Percentiles rank a stretch among this genome's conserved stretches.
Conservation (phyloP, 2,329 filamentous ascomycete genomes). For the Pochonia chlamydosporia region DNA sequence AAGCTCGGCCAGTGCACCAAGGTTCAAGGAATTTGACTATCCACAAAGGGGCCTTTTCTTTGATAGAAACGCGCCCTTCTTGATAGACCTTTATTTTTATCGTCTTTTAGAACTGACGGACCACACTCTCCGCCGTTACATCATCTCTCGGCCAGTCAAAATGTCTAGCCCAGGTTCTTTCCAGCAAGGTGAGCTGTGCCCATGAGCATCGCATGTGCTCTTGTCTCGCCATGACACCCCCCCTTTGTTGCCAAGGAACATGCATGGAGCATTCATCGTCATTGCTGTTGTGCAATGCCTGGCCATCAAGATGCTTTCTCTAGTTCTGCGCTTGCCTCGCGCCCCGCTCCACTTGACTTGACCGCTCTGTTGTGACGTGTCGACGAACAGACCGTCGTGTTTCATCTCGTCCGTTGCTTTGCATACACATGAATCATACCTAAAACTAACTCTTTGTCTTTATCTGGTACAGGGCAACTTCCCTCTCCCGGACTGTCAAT, state of each 20-base stretch:
- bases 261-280: not conserved
- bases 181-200: conserved; percentile 12
- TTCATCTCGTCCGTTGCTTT: conserved; percentile 12
- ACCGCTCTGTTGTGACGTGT: conserved; percentile 9
- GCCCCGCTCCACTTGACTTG: conserved; percentile 3
- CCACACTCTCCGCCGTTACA: not conserved
- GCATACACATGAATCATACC: conserved; percentile 1
- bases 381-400: conserved; percentile 15
- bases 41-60: not conserved
- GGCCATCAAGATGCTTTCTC: not conserved
- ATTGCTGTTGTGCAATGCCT: not conserved
- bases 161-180: conserved; percentile 12
- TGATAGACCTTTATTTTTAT: not conserved
- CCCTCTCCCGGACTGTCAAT: conserved; percentile 43
- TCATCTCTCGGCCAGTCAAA: conserved; percentile 3
- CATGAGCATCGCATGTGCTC: not conserved
- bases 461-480: conserved; percentile 13
- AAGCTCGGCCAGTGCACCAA: conserved; percentile 3
- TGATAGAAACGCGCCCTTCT: not conserved
- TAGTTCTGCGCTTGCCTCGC: conserved; percentile 5
- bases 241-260: not conserved
- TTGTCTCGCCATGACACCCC: conserved; percentile 1
- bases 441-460: conserved; percentile 5
- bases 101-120: not conserved
- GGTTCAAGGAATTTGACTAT: conserved; percentile 1